These are phyloP conservation scores for Tricharina praecox DNA, from an alignment of 495 filamentous ascomycete genomes.

Conservation along the genomic window DNA sequence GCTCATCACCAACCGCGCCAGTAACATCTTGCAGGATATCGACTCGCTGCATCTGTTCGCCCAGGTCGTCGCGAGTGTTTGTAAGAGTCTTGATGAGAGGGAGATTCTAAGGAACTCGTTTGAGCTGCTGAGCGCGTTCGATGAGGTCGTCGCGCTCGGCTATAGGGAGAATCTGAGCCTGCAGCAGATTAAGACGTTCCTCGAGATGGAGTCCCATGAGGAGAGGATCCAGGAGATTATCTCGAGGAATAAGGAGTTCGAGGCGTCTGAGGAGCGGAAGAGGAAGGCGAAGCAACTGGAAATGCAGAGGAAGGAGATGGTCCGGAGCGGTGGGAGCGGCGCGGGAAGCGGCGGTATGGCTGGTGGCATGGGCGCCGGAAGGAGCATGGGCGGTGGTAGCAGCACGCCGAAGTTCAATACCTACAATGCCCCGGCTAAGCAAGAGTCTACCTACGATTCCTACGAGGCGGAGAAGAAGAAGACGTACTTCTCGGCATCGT, in stretches of 20 bases:
- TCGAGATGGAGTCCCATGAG: slow-evolving; percentile 98
- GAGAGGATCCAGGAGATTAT: slow-evolving; percentile 97
- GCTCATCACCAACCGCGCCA: slow-evolving; percentile 96
- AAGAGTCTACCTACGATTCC: slow-evolving; percentile 69
- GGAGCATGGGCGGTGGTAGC: not conserved
- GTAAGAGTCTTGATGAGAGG: slow-evolving; percentile 86
- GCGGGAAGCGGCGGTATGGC: slow-evolving; percentile 43
- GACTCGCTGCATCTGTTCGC: slow-evolving; percentile 94
- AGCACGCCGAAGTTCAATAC: slow-evolving; percentile 67
- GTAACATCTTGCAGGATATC: slow-evolving; percentile 97
- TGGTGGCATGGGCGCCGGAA: slow-evolving; percentile 29
- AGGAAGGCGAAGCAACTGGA: slow-evolving; percentile 94
- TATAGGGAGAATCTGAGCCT: slow-evolving; percentile 92
- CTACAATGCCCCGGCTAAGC: slow-evolving; percentile 62
- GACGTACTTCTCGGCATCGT: slow-evolving; percentile 40
- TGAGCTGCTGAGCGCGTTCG: slow-evolving; percentile 86
- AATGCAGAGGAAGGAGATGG: slow-evolving; percentile 86
- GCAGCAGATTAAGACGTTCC: slow-evolving; percentile 90
- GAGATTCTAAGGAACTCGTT: slow-evolving; percentile 90
- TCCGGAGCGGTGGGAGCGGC: slow-evolving; percentile 34
- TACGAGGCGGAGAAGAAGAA: slow-evolving; percentile 98
- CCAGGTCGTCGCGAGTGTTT: slow-evolving; percentile 88
- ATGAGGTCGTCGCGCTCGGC: slow-evolving; percentile 85
- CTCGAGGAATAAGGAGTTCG: slow-evolving; percentile 93
- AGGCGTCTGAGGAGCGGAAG: slow-evolving; percentile 94